phyloP scores from a whole-genome alignment of 176 grass and related monocot genomes.

The Aegilops sharonensis region DNA sequence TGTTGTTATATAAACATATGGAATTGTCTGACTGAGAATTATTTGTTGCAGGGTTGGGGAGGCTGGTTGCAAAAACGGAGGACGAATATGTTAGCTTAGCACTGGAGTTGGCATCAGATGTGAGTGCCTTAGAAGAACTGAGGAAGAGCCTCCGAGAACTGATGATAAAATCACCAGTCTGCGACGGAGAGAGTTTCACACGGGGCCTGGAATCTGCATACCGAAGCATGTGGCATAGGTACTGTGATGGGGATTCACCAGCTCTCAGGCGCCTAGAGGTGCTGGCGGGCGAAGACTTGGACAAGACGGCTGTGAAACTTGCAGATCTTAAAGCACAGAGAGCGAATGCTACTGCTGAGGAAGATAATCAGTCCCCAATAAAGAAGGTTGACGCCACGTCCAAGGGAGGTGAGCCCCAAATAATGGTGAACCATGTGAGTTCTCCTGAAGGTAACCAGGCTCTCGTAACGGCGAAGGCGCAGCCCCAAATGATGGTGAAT shows the following conservation, averaged over 20 bases:
- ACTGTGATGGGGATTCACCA: constrained; percentile 69
- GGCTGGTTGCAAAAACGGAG: constrained; percentile 67
- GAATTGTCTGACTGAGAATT: constrained; percentile 8
- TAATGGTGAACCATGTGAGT: constrained; percentile 31
- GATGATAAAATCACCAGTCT: constrained; percentile 85
- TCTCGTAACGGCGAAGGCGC: constrained; percentile 11
- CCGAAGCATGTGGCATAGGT: constrained; percentile 86
- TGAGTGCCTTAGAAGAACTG: constrained; percentile 71
- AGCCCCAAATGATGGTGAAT: constrained; percentile 23
- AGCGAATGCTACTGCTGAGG: constrained; percentile 6
- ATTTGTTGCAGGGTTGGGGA: constrained; percentile 50
- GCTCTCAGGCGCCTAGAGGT: constrained; percentile 61
- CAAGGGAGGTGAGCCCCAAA: constrained; percentile 24
- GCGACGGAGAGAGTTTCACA: constrained; percentile 75
- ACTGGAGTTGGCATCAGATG: constrained; percentile 75
- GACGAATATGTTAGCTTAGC: constrained; percentile 72
- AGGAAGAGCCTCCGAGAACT: constrained; percentile 75
- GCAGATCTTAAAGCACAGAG: constrained; percentile 40
- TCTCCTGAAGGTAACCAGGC: constrained; percentile 25
- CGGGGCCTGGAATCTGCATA: constrained; percentile 83
- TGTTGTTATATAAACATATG: neutral
- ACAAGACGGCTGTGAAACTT: constrained; percentile 31
- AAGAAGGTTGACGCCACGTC: neutral
- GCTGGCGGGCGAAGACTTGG: constrained; percentile 39
- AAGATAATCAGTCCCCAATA: constrained; percentile 28